Evolutionary conservation across 306 rosid genomes (phyloP), one percentile per base, ranked within the genome.

Genomic region (Cucumis hystrix): DNA sequence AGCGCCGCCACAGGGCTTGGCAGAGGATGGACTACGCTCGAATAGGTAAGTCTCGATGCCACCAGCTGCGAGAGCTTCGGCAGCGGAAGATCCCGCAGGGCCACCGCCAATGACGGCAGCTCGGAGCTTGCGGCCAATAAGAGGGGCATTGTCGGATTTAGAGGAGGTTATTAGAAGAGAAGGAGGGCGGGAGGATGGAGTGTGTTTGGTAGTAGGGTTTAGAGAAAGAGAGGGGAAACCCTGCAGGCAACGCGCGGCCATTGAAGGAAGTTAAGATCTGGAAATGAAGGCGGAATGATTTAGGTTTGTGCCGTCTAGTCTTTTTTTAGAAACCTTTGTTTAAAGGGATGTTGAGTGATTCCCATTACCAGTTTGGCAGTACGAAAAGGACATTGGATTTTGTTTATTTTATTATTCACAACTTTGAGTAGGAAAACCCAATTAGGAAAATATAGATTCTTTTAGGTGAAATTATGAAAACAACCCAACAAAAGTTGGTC

Each of bases 1-100:
- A 66, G 98, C 98, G 54, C 98, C 98, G 70, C 98, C 98, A 87
- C 98, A 93, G 14, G 98, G 98, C 57, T 93, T 93, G 51, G 97
- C 92, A 18, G 78, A 60, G 0, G 91, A 80, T 1, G 97, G 90
- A 52, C 80, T 84, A 1, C 98, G 92, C 70, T 93, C 97, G 52
- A 93, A 85, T 10, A 93, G 86, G 49, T 90, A 93, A 17, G 94
- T 90, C 74, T 93, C 98, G 1, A 91, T 68, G 4, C 98, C 98
- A 33, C 98, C 97, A 0, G 81, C 25, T 0, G 97, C 97, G 12
- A 93, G 76, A 12, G 97, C 97, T 59, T 91, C 98, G 0, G 97
- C 98, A 1, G 97, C 91, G 0, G 98, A 93, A 73, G 97, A 90
- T 4, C 98, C 98, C 2, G 98, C 91, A 0, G 98, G 98, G 0